Conservation (phyloP, 371 early-diverging fungal genomes). For the Actinomortierella ambigua region DNA sequence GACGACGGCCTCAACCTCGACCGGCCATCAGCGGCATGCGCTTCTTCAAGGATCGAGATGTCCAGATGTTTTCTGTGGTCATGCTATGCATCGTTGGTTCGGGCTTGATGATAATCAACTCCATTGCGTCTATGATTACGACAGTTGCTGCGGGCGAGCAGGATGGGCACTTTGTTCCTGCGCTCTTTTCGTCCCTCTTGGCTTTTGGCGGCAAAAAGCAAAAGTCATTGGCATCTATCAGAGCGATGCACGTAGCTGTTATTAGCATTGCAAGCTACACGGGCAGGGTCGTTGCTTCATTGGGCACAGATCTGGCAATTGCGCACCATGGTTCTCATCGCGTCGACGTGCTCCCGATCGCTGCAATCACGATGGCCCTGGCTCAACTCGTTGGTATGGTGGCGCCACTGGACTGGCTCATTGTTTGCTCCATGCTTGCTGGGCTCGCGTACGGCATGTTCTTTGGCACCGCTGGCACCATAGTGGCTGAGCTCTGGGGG, state of each 20-base stretch:
- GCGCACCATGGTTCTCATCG: conserved; percentile 16
- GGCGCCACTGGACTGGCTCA: conserved; percentile 21
- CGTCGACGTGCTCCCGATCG: conserved; percentile 19
- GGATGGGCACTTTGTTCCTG: neutral
- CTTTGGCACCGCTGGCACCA: conserved; percentile 40
- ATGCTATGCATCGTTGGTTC: conserved; percentile 34
- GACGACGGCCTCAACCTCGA: neutral
- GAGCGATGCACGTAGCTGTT: conserved; percentile 23
- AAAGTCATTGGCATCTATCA: conserved; percentile 18
- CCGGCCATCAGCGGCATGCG: conserved; percentile 22
- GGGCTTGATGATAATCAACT: conserved; percentile 43
- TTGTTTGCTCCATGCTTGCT: conserved; percentile 21
- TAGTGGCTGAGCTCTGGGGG: conserved; percentile 44
- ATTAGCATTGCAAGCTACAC: conserved; percentile 37
- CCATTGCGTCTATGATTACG: conserved; percentile 35
- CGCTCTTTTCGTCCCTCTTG: neutral
- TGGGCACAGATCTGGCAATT: conserved; percentile 36
- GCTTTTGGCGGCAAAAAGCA: neutral
- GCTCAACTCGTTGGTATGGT: conserved; percentile 33
- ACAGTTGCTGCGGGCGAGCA: conserved; percentile 16
- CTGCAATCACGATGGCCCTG: conserved; percentile 21
- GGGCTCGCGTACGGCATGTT: conserved; percentile 41
- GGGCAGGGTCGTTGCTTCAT: conserved; percentile 12
- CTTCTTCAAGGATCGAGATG: conserved; percentile 33
- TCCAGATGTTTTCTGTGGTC: conserved; percentile 23